Percentiles rank a stretch among this genome's conserved stretches.
These are phyloP conservation scores for Marasmius oreades DNA, from an alignment of 1,284 basidiomycete genomes.

Conservation along the genomic window DNA sequence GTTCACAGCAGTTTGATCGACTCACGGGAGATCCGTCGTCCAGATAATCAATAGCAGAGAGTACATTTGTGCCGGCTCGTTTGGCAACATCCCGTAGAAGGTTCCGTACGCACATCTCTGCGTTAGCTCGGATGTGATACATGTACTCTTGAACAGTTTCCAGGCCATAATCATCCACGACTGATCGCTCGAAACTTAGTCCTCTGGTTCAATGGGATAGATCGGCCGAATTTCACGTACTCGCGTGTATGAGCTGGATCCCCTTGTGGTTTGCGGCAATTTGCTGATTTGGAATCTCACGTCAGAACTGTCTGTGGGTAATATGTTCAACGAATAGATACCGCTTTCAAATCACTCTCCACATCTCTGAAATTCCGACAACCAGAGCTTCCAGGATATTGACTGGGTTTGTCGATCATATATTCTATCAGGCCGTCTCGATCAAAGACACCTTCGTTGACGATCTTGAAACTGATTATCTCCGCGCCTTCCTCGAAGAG, in stretches of 20 bases:
- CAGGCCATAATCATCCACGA: constrained; percentile 86
- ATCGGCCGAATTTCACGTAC: constrained; percentile 34
- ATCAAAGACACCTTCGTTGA: constrained; percentile 7
- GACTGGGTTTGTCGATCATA: constrained; percentile 7
- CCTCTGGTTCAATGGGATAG: constrained; percentile 4
- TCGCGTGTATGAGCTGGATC: constrained; percentile 74
- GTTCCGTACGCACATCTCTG: constrained; percentile 85
- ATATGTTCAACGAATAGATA: background rate
- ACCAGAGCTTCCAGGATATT: constrained; percentile 8
- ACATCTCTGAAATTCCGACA: constrained; percentile 11
- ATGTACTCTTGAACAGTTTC: constrained; percentile 91
- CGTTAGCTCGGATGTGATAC: constrained; percentile 87
- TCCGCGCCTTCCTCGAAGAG: constrained; percentile 10
- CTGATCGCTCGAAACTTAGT: constrained; percentile 29
- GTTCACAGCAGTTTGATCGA: background rate
- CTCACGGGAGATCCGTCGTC: constrained; percentile 85
- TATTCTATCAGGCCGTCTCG: constrained; percentile 8
- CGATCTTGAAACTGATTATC: constrained; percentile 12
- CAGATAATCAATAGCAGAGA: constrained; percentile 75
- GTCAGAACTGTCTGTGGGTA: background rate
- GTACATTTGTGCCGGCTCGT: constrained; percentile 59
- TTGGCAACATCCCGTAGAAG: constrained; percentile 78
- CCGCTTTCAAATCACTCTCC: constrained; percentile 10
- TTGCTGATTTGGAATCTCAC: constrained; percentile 51
- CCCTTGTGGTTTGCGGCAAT: constrained; percentile 96